Evolutionary conservation across 129 eudicot species (phyloP), one percentile per base, ranked within the genome.

Genomic region (Solidago caesia): DNA sequence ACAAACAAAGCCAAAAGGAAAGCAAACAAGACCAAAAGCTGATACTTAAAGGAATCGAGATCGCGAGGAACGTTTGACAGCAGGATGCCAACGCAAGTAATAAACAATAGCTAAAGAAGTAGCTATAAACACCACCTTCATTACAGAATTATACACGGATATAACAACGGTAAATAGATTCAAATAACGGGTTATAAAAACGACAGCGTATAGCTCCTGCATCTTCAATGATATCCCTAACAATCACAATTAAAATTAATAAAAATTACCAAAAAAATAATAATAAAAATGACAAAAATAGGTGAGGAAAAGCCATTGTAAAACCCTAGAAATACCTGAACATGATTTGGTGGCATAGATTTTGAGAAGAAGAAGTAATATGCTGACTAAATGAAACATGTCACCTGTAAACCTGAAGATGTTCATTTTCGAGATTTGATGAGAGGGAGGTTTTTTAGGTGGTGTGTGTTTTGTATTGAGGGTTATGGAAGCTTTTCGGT

Each of bases 331-430:
- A 26, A 59, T 16, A 86, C 97, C 97, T 63, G 97, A 84, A 63
- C 93, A 92, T 42, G 97, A 92, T 85, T 89, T 92, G 83, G 90
- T 92, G 67, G 97, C 86, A 72, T 89, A 86, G 74, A 92, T 92
- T 82, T 92, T 92, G 80, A 92, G 97, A 43, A 92, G 96, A 39
- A 92, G 91, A 21, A 92, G 89, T 77, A 89, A 33, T 44, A 92
- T 75, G 66, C 97, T 92, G 75, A 82, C 58, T 75, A 89, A 70
- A 74, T 92, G 97, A 42, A 86, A 85, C 96, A 92, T 89, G 45
- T 92, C 94, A 45, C 97, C 97, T 48, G 88, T 84, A 9, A 92
- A 83, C 82, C 97, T 82, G 84, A 92, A 92, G 70, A 89, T 87
- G 74, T 92, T 92, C 97, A 92, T 92, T 43, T 74, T 64, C 58